These are phyloP conservation scores for Alternaria sp. DNA, from an alignment of 2,329 filamentous ascomycete species.

Conservation along the genomic window DNA sequence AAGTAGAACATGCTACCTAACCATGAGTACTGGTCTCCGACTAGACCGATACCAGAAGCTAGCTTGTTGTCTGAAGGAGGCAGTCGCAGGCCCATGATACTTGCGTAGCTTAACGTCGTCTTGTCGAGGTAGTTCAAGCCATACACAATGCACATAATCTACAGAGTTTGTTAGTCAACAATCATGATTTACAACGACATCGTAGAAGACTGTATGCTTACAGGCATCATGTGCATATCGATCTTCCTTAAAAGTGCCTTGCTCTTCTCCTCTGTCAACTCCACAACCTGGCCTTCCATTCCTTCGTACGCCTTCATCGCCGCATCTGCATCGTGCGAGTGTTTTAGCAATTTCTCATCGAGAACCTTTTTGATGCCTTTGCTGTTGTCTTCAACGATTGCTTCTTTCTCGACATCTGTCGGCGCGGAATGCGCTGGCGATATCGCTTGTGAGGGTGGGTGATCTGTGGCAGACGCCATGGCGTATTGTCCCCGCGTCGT, in stretches of 20 bases:
- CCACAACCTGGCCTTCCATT: constrained; percentile 59
- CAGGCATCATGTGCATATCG: constrained; percentile 68
- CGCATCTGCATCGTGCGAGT: constrained; percentile 67
- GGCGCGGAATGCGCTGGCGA: not conserved
- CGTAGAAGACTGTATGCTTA: constrained; percentile 24
- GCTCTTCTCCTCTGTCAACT: constrained; percentile 65
- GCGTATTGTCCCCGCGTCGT: not conserved
- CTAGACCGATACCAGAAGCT: constrained; percentile 54
- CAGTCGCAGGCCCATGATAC: constrained; percentile 59
- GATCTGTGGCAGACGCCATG: constrained; percentile 10
- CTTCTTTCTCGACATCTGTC: constrained; percentile 28
- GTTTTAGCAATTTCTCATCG: constrained; percentile 50
- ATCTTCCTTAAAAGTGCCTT: constrained; percentile 67
- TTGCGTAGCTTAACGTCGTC: constrained; percentile 62
- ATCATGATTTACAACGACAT: not conserved
- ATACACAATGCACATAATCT: constrained; percentile 65
- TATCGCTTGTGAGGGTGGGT: not conserved
- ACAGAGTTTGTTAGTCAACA: not conserved
- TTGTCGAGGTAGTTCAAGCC: constrained; percentile 70
- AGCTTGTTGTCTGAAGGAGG: constrained; percentile 39
- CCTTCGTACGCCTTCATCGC: constrained; percentile 65
- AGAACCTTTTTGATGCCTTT: constrained; percentile 17
- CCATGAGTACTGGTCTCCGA: constrained; percentile 63
- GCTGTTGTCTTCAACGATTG: constrained; percentile 15
- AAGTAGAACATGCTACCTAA: constrained; percentile 61